phyloP scores from a whole-genome alignment of 345 rosid genomes.

The Euclidium syriacum region DNA sequence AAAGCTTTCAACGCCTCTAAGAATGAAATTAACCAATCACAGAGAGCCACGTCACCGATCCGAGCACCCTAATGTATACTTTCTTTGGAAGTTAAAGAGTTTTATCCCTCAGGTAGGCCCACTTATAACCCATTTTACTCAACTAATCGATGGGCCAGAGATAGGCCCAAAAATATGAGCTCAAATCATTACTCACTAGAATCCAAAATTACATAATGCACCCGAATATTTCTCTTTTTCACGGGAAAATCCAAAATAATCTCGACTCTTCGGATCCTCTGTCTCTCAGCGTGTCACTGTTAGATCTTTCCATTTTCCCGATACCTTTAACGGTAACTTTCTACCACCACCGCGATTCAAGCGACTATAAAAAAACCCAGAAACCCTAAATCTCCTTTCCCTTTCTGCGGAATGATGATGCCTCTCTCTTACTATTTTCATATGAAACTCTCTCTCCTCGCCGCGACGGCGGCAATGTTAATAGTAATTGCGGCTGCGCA shows the following conservation, averaged over 20 bases:
- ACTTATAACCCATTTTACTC: neutral
- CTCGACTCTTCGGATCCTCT: neutral
- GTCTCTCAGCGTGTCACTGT: conserved; percentile 8
- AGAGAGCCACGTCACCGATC: neutral
- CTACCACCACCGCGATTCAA: neutral
- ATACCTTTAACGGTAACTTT: conserved; percentile 26
- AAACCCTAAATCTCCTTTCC: neutral
- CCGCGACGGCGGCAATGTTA: conserved; percentile 8
- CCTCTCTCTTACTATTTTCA: neutral
- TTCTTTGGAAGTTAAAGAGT: neutral
- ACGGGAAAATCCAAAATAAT: neutral
- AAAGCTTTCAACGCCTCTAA: neutral
- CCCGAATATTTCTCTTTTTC: neutral
- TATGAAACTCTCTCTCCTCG: conserved; percentile 8
- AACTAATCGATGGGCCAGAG: neutral
- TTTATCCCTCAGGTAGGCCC: neutral
- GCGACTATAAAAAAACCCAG: neutral
- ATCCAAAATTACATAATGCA: neutral
- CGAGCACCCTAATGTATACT: neutral
- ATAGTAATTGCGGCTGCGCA: conserved; percentile 15
- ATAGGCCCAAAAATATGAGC: neutral
- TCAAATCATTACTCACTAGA: neutral
- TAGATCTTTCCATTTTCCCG: conserved; percentile 19
- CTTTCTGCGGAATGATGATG: neutral
- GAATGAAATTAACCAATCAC: neutral